Base-by-base conservation (phyloP, 1,284 basidiomycete species). In the Tilletia indica region DNA sequence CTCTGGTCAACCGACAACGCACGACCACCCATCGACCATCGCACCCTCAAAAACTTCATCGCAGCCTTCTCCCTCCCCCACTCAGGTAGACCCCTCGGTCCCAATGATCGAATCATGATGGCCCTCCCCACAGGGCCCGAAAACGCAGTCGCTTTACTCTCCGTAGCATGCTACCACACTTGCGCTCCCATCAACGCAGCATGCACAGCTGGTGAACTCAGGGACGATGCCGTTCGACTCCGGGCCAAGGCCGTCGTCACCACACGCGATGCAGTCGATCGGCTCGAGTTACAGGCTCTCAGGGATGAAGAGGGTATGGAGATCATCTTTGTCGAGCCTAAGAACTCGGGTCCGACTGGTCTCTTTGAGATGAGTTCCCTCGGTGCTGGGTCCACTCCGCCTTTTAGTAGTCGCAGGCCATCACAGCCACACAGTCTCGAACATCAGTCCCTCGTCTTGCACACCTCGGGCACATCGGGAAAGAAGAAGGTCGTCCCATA, bases 401-500 rank as follows among this genome's bases (percentile, higher is more conserved):
- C 68, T 72, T 75, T 38, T 73, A 71, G 70, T 16, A 76, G 77
- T 19, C 74, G 76, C 47, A 54, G 74, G 19, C 80, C 81, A 14
- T 80, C 80, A 3, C 69, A 72, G 5, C 78, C 75, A 14, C 81
- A 83, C 70, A 73, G 73, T 2, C 80, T 83, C 63, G 75, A 80
- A 61, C 77, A 82, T 72, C 81, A 83, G 69, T 77, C 76, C 67
- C 79, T 84, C 21, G 82, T 84, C 9, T 74, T 84, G 42, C 82
- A 84, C 71, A 84, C 82, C 0, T 83, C 82, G n/a, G 82, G 82
- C 19, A 84, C 82, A 1, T 83, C 81, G 39, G 82, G 82, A 58
- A 84, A 79, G 73, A 84, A 84, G 66, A 84, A 84, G 73, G 82
- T 84, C 31, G 82, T 84, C 0, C 82, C 82, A 0, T 84, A 84